phyloP scores from a whole-genome alignment of 2,329 filamentous ascomycete species.

The Hypoxylon rubiginosum region DNA sequence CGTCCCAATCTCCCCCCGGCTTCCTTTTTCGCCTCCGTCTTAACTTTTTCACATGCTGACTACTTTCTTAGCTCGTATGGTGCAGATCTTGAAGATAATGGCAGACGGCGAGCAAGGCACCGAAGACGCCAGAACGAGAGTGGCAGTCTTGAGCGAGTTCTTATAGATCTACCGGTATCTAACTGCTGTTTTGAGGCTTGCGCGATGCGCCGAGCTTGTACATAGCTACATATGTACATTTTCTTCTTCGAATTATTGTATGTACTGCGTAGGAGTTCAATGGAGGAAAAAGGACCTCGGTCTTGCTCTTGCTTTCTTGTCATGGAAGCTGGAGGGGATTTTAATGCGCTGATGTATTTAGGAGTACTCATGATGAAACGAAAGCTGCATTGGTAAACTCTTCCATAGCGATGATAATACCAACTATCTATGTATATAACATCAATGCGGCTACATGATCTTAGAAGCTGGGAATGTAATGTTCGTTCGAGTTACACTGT shows the following conservation, averaged over 20 bases:
- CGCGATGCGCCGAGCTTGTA: conserved; percentile 19
- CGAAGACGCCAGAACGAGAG: conserved; percentile 70
- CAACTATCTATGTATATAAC: background rate
- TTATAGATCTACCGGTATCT: conserved; percentile 47
- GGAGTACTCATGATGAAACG: background rate
- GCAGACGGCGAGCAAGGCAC: conserved; percentile 68
- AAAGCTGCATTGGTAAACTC: background rate
- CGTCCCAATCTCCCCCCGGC: background rate
- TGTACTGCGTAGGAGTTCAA: conserved; percentile 5
- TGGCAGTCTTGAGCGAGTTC: conserved; percentile 70
- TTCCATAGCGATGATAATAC: background rate
- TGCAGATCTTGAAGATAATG: conserved; percentile 73
- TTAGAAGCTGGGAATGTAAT: background rate
- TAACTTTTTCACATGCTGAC: conserved; percentile 21
- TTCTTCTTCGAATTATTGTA: background rate
- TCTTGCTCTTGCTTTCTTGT: background rate
- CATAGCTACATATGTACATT: conserved; percentile 25
- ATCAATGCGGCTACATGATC: background rate
- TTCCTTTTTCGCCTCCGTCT: background rate
- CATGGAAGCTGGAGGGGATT: background rate
- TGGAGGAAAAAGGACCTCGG: background rate
- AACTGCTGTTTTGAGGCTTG: background rate
- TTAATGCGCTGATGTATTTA: background rate
- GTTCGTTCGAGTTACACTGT: background rate
- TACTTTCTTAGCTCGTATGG: conserved; percentile 66